phyloP scores from a whole-genome alignment of 2,329 filamentous ascomycete species.

The Colletotrichum cordylinicola region DNA sequence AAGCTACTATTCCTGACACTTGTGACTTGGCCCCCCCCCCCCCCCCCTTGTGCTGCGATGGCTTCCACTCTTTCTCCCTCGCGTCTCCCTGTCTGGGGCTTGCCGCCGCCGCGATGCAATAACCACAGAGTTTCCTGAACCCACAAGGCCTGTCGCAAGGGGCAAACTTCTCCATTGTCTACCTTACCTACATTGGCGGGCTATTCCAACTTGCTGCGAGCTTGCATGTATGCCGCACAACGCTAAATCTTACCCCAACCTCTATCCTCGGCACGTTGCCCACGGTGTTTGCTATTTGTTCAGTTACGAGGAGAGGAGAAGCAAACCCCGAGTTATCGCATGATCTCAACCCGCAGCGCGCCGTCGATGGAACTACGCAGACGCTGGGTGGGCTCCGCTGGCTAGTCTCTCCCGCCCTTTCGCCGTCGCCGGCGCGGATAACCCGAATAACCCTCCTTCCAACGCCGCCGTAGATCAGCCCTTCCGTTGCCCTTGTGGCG shows the following conservation, averaged over 20 bases:
- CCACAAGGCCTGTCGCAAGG: not conserved
- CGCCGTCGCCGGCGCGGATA: not conserved
- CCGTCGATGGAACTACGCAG: not conserved
- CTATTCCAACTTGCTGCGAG: not conserved
- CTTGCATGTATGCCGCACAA: not conserved
- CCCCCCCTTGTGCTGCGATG: not conserved
- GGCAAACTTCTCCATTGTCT: not conserved
- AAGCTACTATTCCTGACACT: not conserved
- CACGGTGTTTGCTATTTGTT: not conserved
- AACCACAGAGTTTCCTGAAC: not conserved
- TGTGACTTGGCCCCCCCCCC: no score
- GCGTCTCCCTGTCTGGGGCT: not conserved
- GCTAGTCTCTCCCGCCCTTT: not conserved
- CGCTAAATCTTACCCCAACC: not conserved
- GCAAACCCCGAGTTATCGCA: not conserved
- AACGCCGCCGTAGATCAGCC: not conserved
- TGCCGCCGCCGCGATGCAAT: not conserved
- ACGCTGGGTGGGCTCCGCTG: not conserved
- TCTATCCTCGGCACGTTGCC: slow-evolving; percentile 2
- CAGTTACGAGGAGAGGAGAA: not conserved
- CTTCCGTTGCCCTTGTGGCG: not conserved
- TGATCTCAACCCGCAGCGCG: not conserved
- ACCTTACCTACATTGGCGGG: not conserved
- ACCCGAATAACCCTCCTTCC: not conserved
- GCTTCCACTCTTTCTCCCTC: not conserved